Base-by-base conservation (phyloP, 176 grass and related monocot species). In the Carex myosuroides region DNA sequence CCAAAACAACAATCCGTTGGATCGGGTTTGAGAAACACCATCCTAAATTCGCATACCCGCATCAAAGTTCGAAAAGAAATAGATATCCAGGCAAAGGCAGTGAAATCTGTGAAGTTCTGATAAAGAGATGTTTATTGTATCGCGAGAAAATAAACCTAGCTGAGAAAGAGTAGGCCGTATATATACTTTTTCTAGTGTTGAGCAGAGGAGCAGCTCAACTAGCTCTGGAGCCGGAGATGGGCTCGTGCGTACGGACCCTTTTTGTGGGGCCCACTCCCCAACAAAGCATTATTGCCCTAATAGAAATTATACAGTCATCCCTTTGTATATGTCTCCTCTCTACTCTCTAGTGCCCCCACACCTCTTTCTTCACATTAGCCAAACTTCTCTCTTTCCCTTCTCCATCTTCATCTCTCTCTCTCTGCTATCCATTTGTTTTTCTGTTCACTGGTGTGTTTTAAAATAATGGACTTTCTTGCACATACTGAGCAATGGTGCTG, bases 401-500 rank as follows among this genome's bases (percentile, higher is more conserved):
- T 64, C 1, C 44, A 67, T 57, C 70, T 76, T 35, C 13, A 22
- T 39, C 62, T 55, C 83, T 74, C 0, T 26, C 14, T n/a, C 67
- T 35, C 26, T 85, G 22, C 29, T 79, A 29, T 30, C 13, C 80
- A 35, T 44, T 79, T 30, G 16, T 58, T 71, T 12, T 18, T 70
- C 70, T 79, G 13, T 44, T 32, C 37, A 3, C 41, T 41, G 64
- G 16, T 62, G 24, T 63, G 32, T 56, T 48, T 6, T 39, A 39
- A 39, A 39, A 21, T 9, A 64, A 98, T 99, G 97, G 97, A 99
- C 72, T 83, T 89, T 66, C 89, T 89, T 46, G 71, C 96, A 78
- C 93, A 87, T 75, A 86, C 91, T 64, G 96, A 95, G 86, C 91
- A 92, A 80, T 79, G 95, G 61, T 89, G 93, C 89, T 95, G 90